Conservation (phyloP, 306 rosid species). For the Psophocarpus tetragonolobus region DNA sequence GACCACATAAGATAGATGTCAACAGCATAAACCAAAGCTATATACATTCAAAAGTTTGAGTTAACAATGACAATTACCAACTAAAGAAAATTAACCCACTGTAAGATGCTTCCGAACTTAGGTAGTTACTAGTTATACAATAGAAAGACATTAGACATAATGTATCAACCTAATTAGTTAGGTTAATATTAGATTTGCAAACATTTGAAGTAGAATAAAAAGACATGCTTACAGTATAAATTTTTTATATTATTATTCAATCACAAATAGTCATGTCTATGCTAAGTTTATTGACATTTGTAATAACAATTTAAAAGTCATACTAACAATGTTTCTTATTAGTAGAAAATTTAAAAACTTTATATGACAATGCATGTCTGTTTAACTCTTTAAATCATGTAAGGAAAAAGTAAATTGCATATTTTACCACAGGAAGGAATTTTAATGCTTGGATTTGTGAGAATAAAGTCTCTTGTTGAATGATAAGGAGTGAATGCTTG, state of each 20-base stretch:
- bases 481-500: slow-evolving; percentile 81
- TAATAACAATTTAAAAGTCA: not conserved
- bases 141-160: not conserved
- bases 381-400: not conserved
- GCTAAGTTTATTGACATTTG: not conserved
- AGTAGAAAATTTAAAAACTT: not conserved
- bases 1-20: slow-evolving; percentile 29
- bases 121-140: not conserved
- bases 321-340: not conserved
- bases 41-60: not conserved
- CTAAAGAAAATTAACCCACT: not conserved
- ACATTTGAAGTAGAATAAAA: not conserved
- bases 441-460: slow-evolving; percentile 77
- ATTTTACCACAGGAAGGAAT: slow-evolving; percentile 88
- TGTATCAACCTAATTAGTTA: slow-evolving; percentile 19
- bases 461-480: slow-evolving; percentile 87
- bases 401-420: slow-evolving; percentile 4
- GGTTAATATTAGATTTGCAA: slow-evolving; percentile 17
- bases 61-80: not conserved
- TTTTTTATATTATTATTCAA: not conserved
- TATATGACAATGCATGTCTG: not conserved
- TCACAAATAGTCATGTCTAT: not conserved
- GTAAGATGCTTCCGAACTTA: slow-evolving; percentile 15
- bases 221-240: not conserved
- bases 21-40: slow-evolving; percentile 22